A percentile compares a stretch with the other conserved stretches of the same genome.
Conservation (phyloP, 192 early-diverging fungal genomes). For the Linderina pennispora region DNA sequence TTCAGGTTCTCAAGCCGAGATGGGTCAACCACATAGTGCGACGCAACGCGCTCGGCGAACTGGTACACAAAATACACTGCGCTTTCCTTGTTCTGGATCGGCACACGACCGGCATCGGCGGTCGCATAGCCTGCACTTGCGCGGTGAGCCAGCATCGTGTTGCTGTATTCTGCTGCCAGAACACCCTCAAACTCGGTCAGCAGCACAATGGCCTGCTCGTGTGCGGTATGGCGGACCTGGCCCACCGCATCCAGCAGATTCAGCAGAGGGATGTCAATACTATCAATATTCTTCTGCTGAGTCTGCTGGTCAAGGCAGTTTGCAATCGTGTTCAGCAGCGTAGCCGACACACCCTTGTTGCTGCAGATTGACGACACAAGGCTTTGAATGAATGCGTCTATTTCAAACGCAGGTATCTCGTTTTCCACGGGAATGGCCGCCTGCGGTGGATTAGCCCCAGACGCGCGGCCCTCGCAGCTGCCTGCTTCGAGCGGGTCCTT, state of each 20-base stretch:
- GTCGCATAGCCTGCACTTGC: too few species aligned
- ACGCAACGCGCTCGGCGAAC: slow-evolving; percentile 25
- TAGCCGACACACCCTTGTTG: slow-evolving; percentile 4
- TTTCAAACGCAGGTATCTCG: slow-evolving; percentile 20
- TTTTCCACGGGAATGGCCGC: not conserved
- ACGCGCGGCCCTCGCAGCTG: not conserved
- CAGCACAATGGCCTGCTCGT: slow-evolving; percentile 23
- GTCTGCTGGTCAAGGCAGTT: slow-evolving; percentile 5
- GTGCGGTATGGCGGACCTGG: slow-evolving; percentile 19
- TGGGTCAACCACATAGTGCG: slow-evolving; percentile 21
- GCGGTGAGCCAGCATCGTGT: too few species aligned
- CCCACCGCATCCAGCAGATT: slow-evolving; percentile 15
- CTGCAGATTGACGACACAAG: slow-evolving; percentile 12
- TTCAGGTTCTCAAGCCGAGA: slow-evolving; percentile 2
- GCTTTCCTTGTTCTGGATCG: slow-evolving; percentile 18
- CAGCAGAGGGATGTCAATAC: slow-evolving; percentile 6
- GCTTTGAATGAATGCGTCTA: slow-evolving; percentile 34
- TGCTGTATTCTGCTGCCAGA: slow-evolving; percentile 13
- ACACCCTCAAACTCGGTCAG: slow-evolving; percentile 9
- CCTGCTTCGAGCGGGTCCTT: not conserved
- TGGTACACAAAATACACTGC: slow-evolving; percentile 23
- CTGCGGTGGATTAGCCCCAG: slow-evolving; percentile 1
- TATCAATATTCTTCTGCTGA: too few species aligned
- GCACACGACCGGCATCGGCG: too few species aligned
- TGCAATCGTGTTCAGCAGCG: slow-evolving; percentile 23